Evolutionary conservation across 1,284 basidiomycete species (phyloP).

Genomic region (Moesziomyces sp.): DNA sequence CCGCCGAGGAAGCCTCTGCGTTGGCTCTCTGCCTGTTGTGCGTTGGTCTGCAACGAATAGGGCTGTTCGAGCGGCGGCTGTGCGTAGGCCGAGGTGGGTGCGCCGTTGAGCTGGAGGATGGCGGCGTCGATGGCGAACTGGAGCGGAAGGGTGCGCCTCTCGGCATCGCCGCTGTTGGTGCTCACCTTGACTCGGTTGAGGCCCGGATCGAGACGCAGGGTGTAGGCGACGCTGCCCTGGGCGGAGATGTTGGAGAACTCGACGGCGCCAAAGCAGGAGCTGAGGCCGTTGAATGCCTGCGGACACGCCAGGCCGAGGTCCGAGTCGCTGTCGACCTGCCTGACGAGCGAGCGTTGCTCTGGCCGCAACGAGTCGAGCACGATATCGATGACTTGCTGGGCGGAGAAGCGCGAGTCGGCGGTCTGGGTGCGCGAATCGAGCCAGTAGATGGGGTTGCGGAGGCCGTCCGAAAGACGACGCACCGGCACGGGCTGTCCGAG

Average conservation of each 20-base stretch:
- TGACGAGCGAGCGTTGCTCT: conserved; percentile 20
- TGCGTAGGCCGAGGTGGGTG: conserved; percentile 67
- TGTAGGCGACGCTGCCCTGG: conserved; percentile 73
- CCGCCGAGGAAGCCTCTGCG: conserved; percentile 69
- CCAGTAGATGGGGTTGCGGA: conserved; percentile 35
- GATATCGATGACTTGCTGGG: conserved; percentile 74
- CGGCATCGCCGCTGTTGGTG: conserved; percentile 77
- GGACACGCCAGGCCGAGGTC: conserved; percentile 74
- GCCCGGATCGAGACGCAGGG: conserved; percentile 77
- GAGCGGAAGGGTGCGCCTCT: conserved; percentile 76
- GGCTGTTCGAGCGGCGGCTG: conserved; percentile 73
- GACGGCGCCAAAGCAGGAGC: conserved; percentile 79
- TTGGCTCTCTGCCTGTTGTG: conserved; percentile 73
- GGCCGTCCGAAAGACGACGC: conserved; percentile 11
- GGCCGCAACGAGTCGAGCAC: conserved; percentile 69
- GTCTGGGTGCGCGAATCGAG: conserved; percentile 68
- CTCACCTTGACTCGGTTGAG: conserved; percentile 76
- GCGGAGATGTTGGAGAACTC: conserved; percentile 71
- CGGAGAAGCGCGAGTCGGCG: conserved; percentile 70
- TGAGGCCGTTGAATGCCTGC: conserved; percentile 78
- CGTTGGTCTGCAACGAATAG: conserved; percentile 76
- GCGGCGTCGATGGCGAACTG: conserved; percentile 82
- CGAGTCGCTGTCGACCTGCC: conserved; percentile 10
- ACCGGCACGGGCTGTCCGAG: conserved; percentile 22
- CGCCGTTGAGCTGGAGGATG: conserved; percentile 71